Evolutionary conservation across 805 yeast species (phyloP).

Genomic region (Saccharomycopsis selenospora): DNA sequence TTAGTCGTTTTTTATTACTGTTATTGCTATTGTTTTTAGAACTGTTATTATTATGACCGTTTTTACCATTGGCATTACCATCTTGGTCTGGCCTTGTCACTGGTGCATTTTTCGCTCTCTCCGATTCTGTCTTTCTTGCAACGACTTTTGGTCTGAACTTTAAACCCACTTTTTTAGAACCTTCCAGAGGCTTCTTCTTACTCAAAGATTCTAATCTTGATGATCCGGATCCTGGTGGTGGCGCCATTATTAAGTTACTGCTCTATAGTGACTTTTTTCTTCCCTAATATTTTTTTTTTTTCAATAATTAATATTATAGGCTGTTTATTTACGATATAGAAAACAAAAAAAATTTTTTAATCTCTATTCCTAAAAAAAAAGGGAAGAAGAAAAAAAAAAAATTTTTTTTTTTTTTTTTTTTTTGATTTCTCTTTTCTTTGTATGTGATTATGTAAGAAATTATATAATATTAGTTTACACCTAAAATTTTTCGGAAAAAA

Average conservation of each 20-base stretch:
- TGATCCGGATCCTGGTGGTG: not conserved
- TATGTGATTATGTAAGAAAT: too few species aligned
- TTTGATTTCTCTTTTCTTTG: too few species aligned
- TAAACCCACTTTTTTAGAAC: slow-evolving; percentile 29
- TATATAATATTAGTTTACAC: too few species aligned
- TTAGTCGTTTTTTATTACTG: not conserved
- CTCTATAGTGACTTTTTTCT: too few species aligned
- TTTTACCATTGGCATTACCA: not conserved
- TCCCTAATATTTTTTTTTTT: too few species aligned
- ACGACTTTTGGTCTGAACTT: slow-evolving; percentile 85
- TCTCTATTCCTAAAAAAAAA: too few species aligned
- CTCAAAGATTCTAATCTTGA: slow-evolving; percentile 15
- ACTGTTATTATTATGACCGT: not conserved
- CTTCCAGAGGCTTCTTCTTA: slow-evolving; percentile 1
- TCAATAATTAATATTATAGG: too few species aligned
- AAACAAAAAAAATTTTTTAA: too few species aligned
- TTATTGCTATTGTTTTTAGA: not conserved
- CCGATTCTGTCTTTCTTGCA: slow-evolving; percentile 76
- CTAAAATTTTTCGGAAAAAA: not conserved
- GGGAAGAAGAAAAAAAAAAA: too few species aligned
- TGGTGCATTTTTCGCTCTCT: slow-evolving; percentile 68
- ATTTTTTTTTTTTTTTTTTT: too few species aligned
- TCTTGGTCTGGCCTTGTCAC: slow-evolving; percentile 29
- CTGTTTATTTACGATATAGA: too few species aligned
- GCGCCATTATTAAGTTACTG: not conserved